Percentiles rank a stretch among this genome's conserved stretches.
Evolutionary conservation across 768 basidiomycete species (phyloP).

Genomic region (Tulasnella sp.): DNA sequence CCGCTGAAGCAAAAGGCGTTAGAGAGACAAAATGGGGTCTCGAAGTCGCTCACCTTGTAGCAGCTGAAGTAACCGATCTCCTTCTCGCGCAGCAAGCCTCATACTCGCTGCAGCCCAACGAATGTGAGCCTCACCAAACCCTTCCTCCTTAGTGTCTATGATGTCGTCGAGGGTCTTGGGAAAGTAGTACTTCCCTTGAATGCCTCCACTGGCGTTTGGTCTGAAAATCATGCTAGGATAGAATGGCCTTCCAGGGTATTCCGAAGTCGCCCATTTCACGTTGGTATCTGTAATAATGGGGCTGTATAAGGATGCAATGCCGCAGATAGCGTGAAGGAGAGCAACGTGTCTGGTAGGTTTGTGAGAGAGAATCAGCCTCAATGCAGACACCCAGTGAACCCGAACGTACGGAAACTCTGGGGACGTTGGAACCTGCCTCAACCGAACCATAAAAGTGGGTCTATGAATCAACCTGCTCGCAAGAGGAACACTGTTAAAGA

Average conservation of each 20-base stretch:
- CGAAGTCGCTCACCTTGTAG: conserved; percentile 11
- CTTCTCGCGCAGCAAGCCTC: not conserved
- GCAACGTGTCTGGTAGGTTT: conserved; percentile 6
- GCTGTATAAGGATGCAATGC: conserved; percentile 31
- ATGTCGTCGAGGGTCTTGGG: not conserved
- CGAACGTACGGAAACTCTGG: conserved; percentile 27
- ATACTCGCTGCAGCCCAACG: not conserved
- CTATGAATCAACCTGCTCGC: conserved; percentile 29
- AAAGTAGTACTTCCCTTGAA: not conserved
- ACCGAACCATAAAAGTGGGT: conserved; percentile 29
- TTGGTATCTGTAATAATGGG: conserved; percentile 13
- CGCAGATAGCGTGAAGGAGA: conserved; percentile 36
- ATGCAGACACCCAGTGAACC: not conserved
- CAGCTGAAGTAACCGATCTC: conserved; percentile 10
- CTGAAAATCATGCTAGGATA: not conserved
- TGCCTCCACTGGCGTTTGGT: not conserved
- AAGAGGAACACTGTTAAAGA: conserved; percentile 30
- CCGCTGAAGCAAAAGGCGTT: not conserved
- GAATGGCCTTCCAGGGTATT: not conserved
- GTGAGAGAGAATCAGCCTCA: not conserved
- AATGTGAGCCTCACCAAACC: conserved; percentile 7
- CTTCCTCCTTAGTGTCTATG: not conserved
- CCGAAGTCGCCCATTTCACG: not conserved
- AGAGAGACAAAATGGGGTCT: too few relatives aligned
- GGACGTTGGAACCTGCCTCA: conserved; percentile 23